Conservation (phyloP, 2,329 filamentous ascomycete genomes). For the Cyphellophora europaea region DNA sequence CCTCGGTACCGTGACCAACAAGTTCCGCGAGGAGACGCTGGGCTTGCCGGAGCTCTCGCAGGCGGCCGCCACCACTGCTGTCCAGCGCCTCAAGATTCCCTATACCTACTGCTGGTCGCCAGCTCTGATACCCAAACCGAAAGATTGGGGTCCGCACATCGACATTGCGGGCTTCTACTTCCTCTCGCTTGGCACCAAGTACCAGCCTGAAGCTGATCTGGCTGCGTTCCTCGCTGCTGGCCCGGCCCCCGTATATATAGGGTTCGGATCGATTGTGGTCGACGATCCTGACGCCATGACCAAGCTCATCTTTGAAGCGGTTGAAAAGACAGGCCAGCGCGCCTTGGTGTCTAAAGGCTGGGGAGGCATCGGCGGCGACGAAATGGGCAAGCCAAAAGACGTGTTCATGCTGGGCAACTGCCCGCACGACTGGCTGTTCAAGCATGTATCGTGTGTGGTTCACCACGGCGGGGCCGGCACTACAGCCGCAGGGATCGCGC, state of each 20-base stretch:
- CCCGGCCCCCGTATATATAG: conserved; percentile 68
- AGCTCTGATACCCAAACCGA: conserved; percentile 66
- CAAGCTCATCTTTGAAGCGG: conserved; percentile 60
- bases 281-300: conserved; percentile 67
- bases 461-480: conserved; percentile 86
- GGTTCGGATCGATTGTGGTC: conserved; percentile 75
- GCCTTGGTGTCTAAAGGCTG: conserved; percentile 81
- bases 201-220: conserved; percentile 56
- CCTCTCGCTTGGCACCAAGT: conserved; percentile 57
- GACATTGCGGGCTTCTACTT: conserved; percentile 71
- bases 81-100: conserved; percentile 66
- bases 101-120: conserved; percentile 92
- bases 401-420: conserved; percentile 79
- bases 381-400: conserved; percentile 59
- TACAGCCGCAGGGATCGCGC: conserved; percentile 74
- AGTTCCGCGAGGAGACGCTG: conserved; percentile 65
- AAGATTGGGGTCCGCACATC: conserved; percentile 65
- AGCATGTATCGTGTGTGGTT: conserved; percentile 69
- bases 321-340: conserved; percentile 57
- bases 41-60: conserved; percentile 69
- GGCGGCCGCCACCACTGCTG: conserved; percentile 72
- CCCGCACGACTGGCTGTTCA: conserved; percentile 84
- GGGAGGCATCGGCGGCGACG: conserved; percentile 71
- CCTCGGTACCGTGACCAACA: conserved; percentile 81
- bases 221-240: conserved; percentile 58